Evolutionary conservation across 2,329 filamentous ascomycete species (phyloP).

Genomic region (Fusarium xyrophilum): DNA sequence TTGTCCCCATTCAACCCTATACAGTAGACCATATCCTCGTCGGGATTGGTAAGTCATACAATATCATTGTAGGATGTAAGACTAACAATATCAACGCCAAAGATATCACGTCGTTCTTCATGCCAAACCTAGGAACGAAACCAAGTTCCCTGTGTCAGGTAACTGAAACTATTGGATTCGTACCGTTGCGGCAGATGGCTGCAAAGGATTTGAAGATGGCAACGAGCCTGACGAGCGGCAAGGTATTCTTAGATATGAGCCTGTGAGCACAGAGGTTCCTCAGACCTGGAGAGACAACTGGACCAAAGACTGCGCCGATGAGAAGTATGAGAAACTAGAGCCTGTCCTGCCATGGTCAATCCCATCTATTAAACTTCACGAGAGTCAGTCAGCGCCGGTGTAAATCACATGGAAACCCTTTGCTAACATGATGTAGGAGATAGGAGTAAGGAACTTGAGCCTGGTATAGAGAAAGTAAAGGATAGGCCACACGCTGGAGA

Average conservation of each 20-base stretch:
- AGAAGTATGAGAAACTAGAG: not conserved
- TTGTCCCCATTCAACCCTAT: not conserved
- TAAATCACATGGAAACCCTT: not conserved
- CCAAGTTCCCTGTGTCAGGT: not conserved
- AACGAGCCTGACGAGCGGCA: not conserved
- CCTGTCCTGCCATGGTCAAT: not conserved
- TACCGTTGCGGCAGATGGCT: not conserved
- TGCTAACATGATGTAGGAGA: not conserved
- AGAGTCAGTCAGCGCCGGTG: not conserved
- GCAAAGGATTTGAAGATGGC: not conserved
- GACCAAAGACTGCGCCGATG: not conserved
- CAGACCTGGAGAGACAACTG: not conserved
- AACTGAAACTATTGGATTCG: not conserved
- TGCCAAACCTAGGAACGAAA: not conserved
- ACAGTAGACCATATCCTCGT: not conserved
- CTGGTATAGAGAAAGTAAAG: not conserved
- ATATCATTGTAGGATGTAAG: not conserved
- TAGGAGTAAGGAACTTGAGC: not conserved
- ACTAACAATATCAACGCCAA: not conserved
- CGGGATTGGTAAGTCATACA: not conserved
- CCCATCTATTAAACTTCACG: not conserved
- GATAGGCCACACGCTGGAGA: not conserved
- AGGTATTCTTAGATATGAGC: not conserved
- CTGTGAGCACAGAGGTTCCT: not conserved
- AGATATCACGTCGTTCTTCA: not conserved